Evolutionary conservation across 495 filamentous ascomycete genomes (phyloP), one percentile per base, ranked within the genome.

Genomic region (Cercophora newfieldiana): DNA sequence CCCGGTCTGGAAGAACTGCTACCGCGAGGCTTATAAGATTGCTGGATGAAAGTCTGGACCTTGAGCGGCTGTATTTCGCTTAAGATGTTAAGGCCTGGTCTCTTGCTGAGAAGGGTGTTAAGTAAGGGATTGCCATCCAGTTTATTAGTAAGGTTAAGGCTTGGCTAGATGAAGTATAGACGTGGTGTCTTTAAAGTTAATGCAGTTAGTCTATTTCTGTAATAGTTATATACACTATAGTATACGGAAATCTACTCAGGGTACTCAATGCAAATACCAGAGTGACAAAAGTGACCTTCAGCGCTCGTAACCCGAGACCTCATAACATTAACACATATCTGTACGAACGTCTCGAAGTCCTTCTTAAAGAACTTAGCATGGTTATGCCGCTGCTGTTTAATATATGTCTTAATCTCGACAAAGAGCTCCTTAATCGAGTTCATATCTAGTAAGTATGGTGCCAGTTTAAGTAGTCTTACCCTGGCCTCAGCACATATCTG

Each of bases 391-490:
- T 65, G 62, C 54, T 65, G 62, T 49, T 65, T 65, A 21, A 63
- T 47, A 48, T 63, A 55, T 22, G 44, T 63, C 55, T 63, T 63
- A 12, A 68, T 54, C 55, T 59, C 61, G n/a, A 49, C 62, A 68
- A 71, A 75, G 62, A 68, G 69, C 68, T 69, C 74, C 71, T 78
- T 74, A 71, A 71, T 75, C 54, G 54, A 72, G 67, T 75, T 79
- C 48, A 76, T 72, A 62, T 76, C 74, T 55, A 72, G 72, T 56
- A 68, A 76, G 65, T 72, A 75, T 16, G 71, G 78, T 22, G 77
- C 72, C 54, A 79, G 64, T 63, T 75, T 81, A 26, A 79, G 19
- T 6, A 81, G 61, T 53, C 72, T 77, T 0, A 82, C 79, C 22
- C 80, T 75, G 29, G 75, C 73, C 28, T 72, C 65, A 12, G 51